Conservation (phyloP, 2,329 filamentous ascomycete genomes). For the Gremmenia infestans region DNA sequence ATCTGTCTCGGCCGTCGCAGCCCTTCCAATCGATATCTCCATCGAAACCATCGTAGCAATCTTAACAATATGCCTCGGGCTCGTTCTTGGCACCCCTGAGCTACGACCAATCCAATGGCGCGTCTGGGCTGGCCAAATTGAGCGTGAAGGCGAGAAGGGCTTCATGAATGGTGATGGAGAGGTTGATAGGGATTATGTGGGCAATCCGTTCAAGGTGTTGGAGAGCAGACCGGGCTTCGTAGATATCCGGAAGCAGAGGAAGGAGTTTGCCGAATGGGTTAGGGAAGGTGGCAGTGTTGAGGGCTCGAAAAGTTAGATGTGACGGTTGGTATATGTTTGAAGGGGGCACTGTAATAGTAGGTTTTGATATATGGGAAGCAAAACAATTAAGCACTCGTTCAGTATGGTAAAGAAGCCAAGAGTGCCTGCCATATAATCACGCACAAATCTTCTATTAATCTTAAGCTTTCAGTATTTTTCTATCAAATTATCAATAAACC, state of each 20-base stretch:
- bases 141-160: constrained; percentile 63
- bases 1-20: constrained; percentile 34
- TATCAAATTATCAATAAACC: too few relatives aligned
- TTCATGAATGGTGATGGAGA: constrained; percentile 55
- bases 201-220: constrained; percentile 74
- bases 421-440: too few relatives aligned
- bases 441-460: too few relatives aligned
- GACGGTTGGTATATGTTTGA: neutral
- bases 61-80: constrained; percentile 72
- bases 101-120: constrained; percentile 82
- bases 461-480: too few relatives aligned
- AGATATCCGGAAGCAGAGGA: constrained; percentile 77
- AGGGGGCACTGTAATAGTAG: neutral
- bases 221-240: constrained; percentile 81
- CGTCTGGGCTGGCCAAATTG: constrained; percentile 78
- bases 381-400: too few relatives aligned
- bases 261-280: constrained; percentile 74
- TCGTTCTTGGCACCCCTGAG: constrained; percentile 71
- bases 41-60: constrained; percentile 81
- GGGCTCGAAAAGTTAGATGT: constrained; percentile 17
- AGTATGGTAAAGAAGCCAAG: too few relatives aligned
- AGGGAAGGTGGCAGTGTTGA: constrained; percentile 32
- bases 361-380: too few relatives aligned
- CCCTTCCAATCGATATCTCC: constrained; percentile 78
- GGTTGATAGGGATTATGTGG: constrained; percentile 63